phyloP scores from a whole-genome alignment of 352 stramenopile species.

The Globisporangium yorkense region DNA sequence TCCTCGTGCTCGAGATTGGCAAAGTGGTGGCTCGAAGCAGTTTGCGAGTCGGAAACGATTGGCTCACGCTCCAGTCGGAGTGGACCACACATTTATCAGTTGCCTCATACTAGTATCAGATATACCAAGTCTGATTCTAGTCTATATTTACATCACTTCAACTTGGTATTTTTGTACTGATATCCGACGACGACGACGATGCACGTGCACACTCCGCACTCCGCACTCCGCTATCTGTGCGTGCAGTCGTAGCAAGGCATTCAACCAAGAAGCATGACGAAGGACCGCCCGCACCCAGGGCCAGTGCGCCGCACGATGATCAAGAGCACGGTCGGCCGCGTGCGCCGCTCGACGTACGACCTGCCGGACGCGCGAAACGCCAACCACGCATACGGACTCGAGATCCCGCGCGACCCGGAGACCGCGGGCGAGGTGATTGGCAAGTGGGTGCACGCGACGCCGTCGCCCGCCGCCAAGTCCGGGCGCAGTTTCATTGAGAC shows the following conservation, averaged over 20 bases:
- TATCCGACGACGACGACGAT: no score
- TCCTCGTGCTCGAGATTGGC: not conserved
- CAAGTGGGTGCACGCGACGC: constrained; percentile 65
- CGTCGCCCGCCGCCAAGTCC: constrained; percentile 49
- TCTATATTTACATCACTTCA: not conserved
- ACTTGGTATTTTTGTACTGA: not conserved
- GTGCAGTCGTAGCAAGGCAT: no score
- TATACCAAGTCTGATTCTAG: no score
- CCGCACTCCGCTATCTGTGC: no score
- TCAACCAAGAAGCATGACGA: constrained; percentile 13
- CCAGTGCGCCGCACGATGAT: constrained; percentile 76
- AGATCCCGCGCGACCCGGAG: constrained; percentile 65
- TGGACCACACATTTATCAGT: not conserved
- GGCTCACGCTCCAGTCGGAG: not conserved
- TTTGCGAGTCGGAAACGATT: no score
- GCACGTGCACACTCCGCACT: no score
- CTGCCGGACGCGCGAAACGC: constrained; percentile 57
- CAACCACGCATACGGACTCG: constrained; percentile 62
- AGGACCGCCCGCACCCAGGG: constrained; percentile 27
- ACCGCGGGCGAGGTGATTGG: constrained; percentile 64
- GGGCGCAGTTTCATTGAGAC: constrained; percentile 78
- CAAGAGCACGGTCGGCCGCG: constrained; percentile 66
- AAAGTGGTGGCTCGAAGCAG: not conserved
- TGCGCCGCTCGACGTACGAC: constrained; percentile 59
- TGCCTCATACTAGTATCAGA: no score